Base-by-base conservation (phyloP, 345 rosid genomes). In the Raphanus raphanistrum region DNA sequence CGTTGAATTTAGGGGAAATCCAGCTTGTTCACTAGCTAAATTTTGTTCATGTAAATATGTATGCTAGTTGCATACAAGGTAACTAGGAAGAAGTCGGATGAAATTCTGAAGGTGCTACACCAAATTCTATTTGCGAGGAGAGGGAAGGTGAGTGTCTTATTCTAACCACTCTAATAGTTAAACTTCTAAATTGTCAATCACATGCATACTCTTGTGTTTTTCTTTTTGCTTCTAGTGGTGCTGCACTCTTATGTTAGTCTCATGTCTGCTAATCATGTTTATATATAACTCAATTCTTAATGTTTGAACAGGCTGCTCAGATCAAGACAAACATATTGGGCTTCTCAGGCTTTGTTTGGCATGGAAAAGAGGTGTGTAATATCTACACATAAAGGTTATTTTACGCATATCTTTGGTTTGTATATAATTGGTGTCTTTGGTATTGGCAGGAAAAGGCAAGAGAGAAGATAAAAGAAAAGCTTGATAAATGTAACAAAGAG, bases 271-370 rank as follows among this genome's bases (percentile, higher is more conserved):
- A 21, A 21, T 21, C 21, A 21, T 26, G 6, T 54, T 45, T 69
- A 76, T 78, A 43, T 79, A 67, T 66, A 50, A 79, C 73, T 68
- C 64, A 17, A 25, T 48, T 31, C 71, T 81, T 82, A 70, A 82
- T 81, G 7, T 55, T 77, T 68, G 79, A 76, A 85, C 92, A 94
- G 98, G 98, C 97, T 36, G 62, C 83, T 78, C 94, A 92, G 84
- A 76, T 94, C 74, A 94, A 88, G 92, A 87, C 88, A 67, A 87
- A 92, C 79, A 86, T 94, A 79, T 84, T 88, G 52, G 86, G 89
- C 54, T 94, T 94, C 81, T 92, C 98, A 81, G 98, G 98, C 59
- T 94, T 92, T 80, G 98, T 90, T 59, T 94, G 98, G 98, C 95
- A 81, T 85, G 95, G 85, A 71, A 85, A 94, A 72, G 97, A 92